Evolutionary conservation across 345 rosid genomes (phyloP).

Genomic region (Arabis alpina): DNA sequence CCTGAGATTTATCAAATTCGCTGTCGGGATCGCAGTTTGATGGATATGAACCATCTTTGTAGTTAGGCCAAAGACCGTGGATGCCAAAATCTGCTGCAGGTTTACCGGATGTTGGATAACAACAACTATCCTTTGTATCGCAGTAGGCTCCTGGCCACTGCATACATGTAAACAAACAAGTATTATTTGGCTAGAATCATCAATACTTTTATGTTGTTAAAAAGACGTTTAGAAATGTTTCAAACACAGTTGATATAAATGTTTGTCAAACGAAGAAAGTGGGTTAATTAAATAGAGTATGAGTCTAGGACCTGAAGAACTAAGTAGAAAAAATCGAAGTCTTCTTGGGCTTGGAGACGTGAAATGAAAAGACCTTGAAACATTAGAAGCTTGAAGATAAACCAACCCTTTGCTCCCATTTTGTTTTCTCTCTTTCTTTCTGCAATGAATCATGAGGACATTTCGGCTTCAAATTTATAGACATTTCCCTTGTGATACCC

Average conservation of each 20-base stretch:
- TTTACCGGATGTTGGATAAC: slow-evolving; percentile 84
- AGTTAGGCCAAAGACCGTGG: slow-evolving; percentile 96
- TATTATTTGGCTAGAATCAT: no score
- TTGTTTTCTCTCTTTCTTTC: neutral
- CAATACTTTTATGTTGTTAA: no score
- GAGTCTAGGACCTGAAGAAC: slow-evolving; percentile 75
- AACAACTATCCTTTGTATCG: slow-evolving; percentile 64
- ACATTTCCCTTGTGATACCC: slow-evolving; percentile 1
- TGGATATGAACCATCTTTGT: slow-evolving; percentile 70
- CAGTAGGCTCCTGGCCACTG: slow-evolving; percentile 97
- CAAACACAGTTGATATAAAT: no score
- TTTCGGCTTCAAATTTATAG: slow-evolving; percentile 26
- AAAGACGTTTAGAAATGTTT: no score
- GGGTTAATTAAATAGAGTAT: no score
- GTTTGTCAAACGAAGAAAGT: no score
- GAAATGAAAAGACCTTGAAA: slow-evolving; percentile 54
- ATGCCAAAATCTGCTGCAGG: slow-evolving; percentile 83
- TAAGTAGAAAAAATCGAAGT: slow-evolving; percentile 90
- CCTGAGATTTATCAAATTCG: slow-evolving; percentile 61
- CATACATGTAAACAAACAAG: neutral
- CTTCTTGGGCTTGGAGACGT: slow-evolving; percentile 48
- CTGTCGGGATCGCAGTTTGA: slow-evolving; percentile 62
- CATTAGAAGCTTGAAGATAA: slow-evolving; percentile 42
- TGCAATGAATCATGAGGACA: slow-evolving; percentile 5
- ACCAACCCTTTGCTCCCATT: slow-evolving; percentile 33